Conservation (phyloP, 495 filamentous ascomycete species). For the Penicillium silybi region DNA sequence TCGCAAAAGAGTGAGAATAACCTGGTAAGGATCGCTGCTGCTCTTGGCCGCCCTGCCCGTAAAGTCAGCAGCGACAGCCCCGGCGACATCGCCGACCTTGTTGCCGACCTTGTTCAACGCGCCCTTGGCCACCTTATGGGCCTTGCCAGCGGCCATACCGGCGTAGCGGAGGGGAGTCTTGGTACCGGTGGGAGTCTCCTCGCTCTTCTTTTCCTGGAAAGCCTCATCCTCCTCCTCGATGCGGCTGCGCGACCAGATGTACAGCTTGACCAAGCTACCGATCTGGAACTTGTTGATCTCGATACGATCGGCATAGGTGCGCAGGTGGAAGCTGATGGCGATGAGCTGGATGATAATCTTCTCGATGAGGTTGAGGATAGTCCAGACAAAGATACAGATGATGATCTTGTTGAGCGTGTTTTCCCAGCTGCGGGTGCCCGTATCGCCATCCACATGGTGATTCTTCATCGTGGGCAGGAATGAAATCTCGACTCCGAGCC, state of each 20-base stretch:
- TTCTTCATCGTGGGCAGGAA: slow-evolving; percentile 60
- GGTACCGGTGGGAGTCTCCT: slow-evolving; percentile 46
- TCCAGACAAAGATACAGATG: slow-evolving; percentile 73
- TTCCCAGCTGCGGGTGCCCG: slow-evolving; percentile 63
- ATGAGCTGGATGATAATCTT: slow-evolving; percentile 96
- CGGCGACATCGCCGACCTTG: slow-evolving; percentile 83
- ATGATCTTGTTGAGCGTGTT: slow-evolving; percentile 81
- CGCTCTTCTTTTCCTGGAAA: slow-evolving; percentile 52
- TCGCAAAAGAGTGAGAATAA: slow-evolving; percentile 68
- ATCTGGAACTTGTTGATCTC: slow-evolving; percentile 91
- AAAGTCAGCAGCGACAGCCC: slow-evolving; percentile 91
- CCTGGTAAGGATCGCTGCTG: slow-evolving; percentile 80
- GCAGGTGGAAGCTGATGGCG: slow-evolving; percentile 84
- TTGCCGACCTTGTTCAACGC: slow-evolving; percentile 75
- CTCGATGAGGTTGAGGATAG: slow-evolving; percentile 77
- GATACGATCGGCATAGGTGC: slow-evolving; percentile 90
- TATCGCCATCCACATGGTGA: slow-evolving; percentile 62
- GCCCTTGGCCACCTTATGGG: slow-evolving; percentile 65
- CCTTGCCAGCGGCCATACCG: slow-evolving; percentile 59
- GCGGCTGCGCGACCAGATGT: slow-evolving; percentile 71
- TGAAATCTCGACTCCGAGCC: slow-evolving; percentile 72
- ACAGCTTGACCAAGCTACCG: slow-evolving; percentile 73
- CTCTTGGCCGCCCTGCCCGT: slow-evolving; percentile 72
- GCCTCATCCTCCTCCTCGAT: slow-evolving; percentile 69
- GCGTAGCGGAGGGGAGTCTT: slow-evolving; percentile 71